phyloP scores from a whole-genome alignment of 495 filamentous ascomycete genomes.

The Penicillium paxilli region DNA sequence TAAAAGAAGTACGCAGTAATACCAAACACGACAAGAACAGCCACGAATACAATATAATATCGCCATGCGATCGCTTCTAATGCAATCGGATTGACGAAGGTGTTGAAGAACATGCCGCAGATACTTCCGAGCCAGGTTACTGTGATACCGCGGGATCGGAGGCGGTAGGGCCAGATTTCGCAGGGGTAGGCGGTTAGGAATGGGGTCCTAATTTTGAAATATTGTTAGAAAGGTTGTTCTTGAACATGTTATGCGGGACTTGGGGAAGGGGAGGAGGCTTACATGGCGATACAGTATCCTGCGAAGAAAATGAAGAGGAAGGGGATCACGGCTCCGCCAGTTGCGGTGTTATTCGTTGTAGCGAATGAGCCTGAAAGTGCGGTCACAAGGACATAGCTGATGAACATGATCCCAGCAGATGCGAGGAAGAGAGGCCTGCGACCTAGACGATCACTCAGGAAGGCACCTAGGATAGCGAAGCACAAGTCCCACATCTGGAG shows the following conservation, averaged over 20 bases:
- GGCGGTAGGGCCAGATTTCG: conserved; percentile 64
- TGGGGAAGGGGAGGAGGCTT: neutral
- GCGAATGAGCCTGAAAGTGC: conserved; percentile 54
- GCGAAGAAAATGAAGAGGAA: conserved; percentile 60
- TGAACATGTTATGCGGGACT: too few relatives aligned
- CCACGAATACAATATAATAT: conserved; percentile 61
- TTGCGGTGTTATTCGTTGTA: conserved; percentile 23
- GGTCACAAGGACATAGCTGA: conserved; percentile 56
- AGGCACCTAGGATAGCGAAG: conserved; percentile 51
- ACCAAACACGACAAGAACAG: conserved; percentile 51
- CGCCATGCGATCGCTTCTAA: conserved; percentile 57
- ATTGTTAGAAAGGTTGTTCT: neutral
- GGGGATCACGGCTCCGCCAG: conserved; percentile 55
- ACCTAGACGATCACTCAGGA: conserved; percentile 55
- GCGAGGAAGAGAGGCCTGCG: conserved; percentile 57
- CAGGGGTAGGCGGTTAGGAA: conserved; percentile 62
- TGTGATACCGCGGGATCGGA: conserved; percentile 67
- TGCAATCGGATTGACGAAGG: conserved; percentile 59
- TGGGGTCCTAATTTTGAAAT: conserved; percentile 39
- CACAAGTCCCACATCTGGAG: conserved; percentile 43
- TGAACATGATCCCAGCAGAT: conserved; percentile 51
- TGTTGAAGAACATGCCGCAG: conserved; percentile 53
- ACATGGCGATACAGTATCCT: conserved; percentile 60
- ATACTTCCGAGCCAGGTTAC: conserved; percentile 58
- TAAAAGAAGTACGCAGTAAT: conserved; percentile 62